phyloP scores from a whole-genome alignment of 352 stramenopile genomes.

The Thalassiosira oceanica region DNA sequence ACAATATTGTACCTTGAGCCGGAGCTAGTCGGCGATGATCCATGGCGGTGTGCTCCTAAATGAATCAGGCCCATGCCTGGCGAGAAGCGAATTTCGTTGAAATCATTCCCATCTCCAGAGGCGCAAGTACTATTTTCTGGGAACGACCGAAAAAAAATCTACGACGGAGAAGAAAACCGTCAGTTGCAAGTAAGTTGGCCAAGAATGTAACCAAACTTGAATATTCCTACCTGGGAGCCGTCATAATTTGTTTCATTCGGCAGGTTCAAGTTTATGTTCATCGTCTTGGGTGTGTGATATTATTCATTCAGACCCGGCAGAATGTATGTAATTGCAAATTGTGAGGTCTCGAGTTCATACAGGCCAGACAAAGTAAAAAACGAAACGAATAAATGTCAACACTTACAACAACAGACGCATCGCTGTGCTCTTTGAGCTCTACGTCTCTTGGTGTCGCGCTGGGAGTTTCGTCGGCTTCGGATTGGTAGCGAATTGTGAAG shows the following conservation, averaged over 20 bases:
- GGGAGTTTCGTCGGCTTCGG: background rate
- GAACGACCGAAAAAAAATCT: too few species aligned
- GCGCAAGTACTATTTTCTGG: background rate
- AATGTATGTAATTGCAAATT: too few species aligned
- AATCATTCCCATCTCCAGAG: too few species aligned
- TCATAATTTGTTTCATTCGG: conserved; percentile 34
- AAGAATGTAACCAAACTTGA: too few species aligned
- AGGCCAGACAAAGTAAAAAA: too few species aligned
- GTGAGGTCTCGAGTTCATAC: too few species aligned
- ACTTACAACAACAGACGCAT: conserved; percentile 58
- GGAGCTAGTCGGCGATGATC: conserved; percentile 28
- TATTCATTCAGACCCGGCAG: too few species aligned
- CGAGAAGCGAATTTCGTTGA: conserved; percentile 30
- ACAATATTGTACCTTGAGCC: conserved; percentile 50
- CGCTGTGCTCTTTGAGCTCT: conserved; percentile 59
- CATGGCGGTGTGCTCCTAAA: conserved; percentile 42
- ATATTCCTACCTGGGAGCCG: conserved; percentile 48
- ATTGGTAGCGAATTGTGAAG: conserved; percentile 63
- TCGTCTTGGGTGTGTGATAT: too few species aligned
- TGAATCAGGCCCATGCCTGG: conserved; percentile 63
- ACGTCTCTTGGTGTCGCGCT: conserved; percentile 21
- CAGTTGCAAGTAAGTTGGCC: too few species aligned
- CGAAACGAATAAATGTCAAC: too few species aligned
- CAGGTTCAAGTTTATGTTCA: conserved; percentile 72
- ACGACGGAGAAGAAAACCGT: too few species aligned